A percentile compares a stretch with the other conserved stretches of the same genome.
Evolutionary conservation across 192 early-diverging fungal species (phyloP).

Genomic region (Coemansia sp.): DNA sequence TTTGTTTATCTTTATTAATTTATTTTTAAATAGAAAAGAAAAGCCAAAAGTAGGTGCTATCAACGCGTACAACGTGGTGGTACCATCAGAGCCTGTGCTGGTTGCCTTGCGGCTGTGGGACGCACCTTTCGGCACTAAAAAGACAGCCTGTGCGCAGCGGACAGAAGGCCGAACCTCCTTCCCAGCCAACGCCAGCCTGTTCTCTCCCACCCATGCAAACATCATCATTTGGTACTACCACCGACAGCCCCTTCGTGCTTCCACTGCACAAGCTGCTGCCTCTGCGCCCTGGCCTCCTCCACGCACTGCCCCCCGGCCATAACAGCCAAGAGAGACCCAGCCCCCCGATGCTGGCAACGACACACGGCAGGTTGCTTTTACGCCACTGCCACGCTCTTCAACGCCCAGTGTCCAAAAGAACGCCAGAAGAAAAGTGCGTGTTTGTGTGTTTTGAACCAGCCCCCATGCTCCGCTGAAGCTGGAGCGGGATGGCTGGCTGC

Average conservation of each 20-base stretch:
- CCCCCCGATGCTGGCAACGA: conserved; percentile 11
- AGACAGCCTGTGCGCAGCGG: neutral
- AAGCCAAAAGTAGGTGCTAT: neutral
- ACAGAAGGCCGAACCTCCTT: conserved; percentile 19
- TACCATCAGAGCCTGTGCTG: conserved; percentile 11
- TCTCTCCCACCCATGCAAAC: neutral
- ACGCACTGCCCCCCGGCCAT: neutral
- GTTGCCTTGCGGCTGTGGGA: neutral
- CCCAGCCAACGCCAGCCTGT: neutral
- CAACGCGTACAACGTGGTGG: neutral
- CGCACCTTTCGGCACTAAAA: neutral
- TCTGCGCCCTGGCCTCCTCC: conserved; percentile 2
- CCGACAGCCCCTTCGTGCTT: neutral
- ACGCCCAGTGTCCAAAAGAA: conserved; percentile 31
- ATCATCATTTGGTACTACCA: conserved; percentile 1
- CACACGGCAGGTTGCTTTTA: conserved; percentile 34
- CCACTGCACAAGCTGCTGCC: conserved; percentile 3
- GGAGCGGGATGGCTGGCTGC: conserved; percentile 10
- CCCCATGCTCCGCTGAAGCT: conserved; percentile 3
- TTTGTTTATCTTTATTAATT: neutral
- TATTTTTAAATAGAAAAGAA: no score
- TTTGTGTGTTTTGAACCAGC: conserved; percentile 3
- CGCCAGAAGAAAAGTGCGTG: conserved; percentile 40
- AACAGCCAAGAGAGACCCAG: neutral
- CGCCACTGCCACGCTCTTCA: conserved; percentile 7